Evolutionary conservation across 2,329 filamentous ascomycete genomes (phyloP), one percentile per base, ranked within the genome.

Genomic region (Verticillium longisporum): DNA sequence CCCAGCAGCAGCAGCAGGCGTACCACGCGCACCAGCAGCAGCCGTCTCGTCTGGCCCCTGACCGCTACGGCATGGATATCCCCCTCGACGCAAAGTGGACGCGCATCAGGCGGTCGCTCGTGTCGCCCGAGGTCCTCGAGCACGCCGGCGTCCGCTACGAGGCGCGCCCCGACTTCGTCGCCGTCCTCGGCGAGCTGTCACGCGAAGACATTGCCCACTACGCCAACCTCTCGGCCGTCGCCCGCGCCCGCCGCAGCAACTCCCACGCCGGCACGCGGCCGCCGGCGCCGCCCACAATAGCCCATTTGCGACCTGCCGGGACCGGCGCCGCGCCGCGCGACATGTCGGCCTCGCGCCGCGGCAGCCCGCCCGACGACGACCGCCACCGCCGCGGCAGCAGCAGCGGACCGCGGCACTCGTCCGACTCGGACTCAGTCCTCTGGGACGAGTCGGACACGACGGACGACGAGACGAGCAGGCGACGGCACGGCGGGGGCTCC

Each of bases 71-170:
- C 1, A 76, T 79, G 4, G 78, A 82, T 13, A 88, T 88, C 2
- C 79, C 80, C 0, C 67, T 78, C 1, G 81, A 86, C 32, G 85
- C 84, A 1, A 78, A 79, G 57, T 88, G 85, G 85, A 88, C 85
- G 4, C 80, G 78, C 61, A 84, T 88, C 37, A 78, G 75, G 60
- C 78, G 85, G 13, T 74, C 73, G 1, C 74, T 85, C 0, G 77
- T 88, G 9, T 86, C 83, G n/a, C 79, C 81, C 5, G 83, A 85
- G 64, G 82, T 86, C 0, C 74, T 88, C 3, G 76, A 80, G 45
- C 74, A 78, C 53, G 83, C 83, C 4, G 79, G 82, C 13, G 77
- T 85, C 26, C 80, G 85, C 10, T 87, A 85, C 66, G 84, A 87
- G 69, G 85, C 84, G 10, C 77, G 83, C 1, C 84, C 83, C 0